Evolutionary conservation across 2,329 filamentous ascomycete species (phyloP).

Genomic region (Stylonectria norvegica): DNA sequence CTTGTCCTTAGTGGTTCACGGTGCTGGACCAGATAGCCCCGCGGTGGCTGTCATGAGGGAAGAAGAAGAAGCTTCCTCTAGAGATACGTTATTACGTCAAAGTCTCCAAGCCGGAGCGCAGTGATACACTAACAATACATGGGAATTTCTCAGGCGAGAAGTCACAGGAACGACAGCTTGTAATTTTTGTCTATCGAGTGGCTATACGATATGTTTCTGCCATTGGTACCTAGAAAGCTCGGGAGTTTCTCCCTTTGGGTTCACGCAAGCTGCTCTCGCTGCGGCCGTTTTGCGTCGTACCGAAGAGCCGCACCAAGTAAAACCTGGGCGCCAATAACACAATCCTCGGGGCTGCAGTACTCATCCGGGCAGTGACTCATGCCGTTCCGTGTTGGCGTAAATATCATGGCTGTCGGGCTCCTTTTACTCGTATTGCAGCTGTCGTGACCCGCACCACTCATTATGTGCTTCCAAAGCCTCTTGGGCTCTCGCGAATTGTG

Average conservation of each 20-base stretch:
- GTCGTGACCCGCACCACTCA: background rate
- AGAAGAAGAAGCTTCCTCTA: no score
- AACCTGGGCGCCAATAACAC: slow-evolving; percentile 20
- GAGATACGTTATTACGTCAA: no score
- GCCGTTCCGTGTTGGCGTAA: background rate
- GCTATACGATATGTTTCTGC: no score
- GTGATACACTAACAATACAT: no score
- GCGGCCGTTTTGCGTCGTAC: slow-evolving; percentile 3
- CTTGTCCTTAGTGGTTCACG: slow-evolving; percentile 13
- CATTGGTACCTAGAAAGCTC: no score
- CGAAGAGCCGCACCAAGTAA: slow-evolving; percentile 12
- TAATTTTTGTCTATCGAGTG: no score
- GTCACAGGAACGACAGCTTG: no score
- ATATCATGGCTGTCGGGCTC: background rate
- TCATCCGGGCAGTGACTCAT: slow-evolving; percentile 2
- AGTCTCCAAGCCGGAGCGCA: no score
- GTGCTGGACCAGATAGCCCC: slow-evolving; percentile 19
- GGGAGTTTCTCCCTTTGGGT: no score
- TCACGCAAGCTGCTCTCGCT: slow-evolving; percentile 7
- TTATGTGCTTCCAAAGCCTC: background rate
- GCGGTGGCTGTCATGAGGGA: no score
- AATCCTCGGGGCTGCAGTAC: slow-evolving; percentile 24
- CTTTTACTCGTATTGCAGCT: background rate
- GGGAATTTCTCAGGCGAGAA: no score
- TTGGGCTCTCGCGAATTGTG: no score